Evolutionary conservation across 2,329 filamentous ascomycete species (phyloP).

Genomic region (Phaeomoniella chlamydospora): DNA sequence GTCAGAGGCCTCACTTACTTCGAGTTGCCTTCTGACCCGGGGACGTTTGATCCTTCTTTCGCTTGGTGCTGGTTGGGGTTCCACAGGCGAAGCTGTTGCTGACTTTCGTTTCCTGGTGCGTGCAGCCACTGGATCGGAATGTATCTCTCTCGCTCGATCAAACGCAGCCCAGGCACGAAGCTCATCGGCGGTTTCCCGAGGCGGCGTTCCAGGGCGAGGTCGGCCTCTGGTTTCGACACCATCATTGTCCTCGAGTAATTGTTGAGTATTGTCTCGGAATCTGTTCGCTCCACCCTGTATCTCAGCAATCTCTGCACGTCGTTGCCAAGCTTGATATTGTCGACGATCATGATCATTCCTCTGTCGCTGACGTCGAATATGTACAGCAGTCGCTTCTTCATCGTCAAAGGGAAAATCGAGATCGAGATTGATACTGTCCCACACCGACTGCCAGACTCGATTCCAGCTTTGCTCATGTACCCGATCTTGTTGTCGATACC

Average conservation of each 20-base stretch:
- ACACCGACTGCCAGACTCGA: slow-evolving; percentile 78
- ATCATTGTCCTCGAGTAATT: slow-evolving; percentile 42
- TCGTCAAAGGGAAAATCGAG: slow-evolving; percentile 77
- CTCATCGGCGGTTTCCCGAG: slow-evolving; percentile 65
- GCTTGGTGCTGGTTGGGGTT: slow-evolving; percentile 50
- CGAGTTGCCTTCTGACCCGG: slow-evolving; percentile 55
- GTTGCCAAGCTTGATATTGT: slow-evolving; percentile 61
- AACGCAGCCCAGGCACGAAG: slow-evolving; percentile 79
- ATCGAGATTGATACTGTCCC: slow-evolving; percentile 63
- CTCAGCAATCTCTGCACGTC: slow-evolving; percentile 67
- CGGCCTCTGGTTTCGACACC: too few relatives aligned
- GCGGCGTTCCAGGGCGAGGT: slow-evolving; percentile 24
- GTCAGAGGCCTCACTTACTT: slow-evolving; percentile 30
- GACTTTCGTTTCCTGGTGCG: slow-evolving; percentile 65
- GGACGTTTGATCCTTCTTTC: slow-evolving; percentile 80
- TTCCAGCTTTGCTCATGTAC: slow-evolving; percentile 47
- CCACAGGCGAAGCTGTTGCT: slow-evolving; percentile 53
- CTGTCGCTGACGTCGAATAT: slow-evolving; percentile 39
- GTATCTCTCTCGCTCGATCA: slow-evolving; percentile 64
- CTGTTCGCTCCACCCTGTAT: slow-evolving; percentile 61
- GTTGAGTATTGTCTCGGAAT: slow-evolving; percentile 55
- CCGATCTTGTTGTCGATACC: slow-evolving; percentile 22
- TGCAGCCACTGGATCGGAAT: slow-evolving; percentile 32
- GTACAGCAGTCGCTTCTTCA: slow-evolving; percentile 41
- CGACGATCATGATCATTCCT: slow-evolving; percentile 35